A percentile compares a stretch with the other conserved stretches of the same genome.
These are phyloP conservation scores for Vinca major DNA, from an alignment of 305 asterid genomes.

Conservation along the genomic window DNA sequence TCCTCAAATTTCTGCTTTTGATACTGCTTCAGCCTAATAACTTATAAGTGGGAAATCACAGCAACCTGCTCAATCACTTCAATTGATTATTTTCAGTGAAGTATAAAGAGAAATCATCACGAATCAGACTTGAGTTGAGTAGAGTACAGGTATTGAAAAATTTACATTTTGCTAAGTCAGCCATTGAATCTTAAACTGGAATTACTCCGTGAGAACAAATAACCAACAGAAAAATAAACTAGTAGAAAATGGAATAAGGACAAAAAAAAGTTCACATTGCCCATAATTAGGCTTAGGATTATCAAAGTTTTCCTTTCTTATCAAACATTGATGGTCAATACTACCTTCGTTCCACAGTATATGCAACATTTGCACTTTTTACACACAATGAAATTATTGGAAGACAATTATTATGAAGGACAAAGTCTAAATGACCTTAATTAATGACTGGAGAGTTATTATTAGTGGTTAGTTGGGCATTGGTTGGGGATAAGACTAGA, in stretches of 20 bases:
- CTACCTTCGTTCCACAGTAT: too few species aligned
- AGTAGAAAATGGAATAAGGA: background rate
- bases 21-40: background rate
- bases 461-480: too few species aligned
- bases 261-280: background rate
- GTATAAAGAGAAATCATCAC: background rate
- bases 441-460: too few species aligned
- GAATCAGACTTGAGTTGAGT: background rate
- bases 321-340: background rate
- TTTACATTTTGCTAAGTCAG: background rate
- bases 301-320: background rate
- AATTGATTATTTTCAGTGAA: background rate
- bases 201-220: conserved; percentile 1
- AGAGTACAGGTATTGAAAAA: background rate
- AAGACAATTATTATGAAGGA: too few species aligned
- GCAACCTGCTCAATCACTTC: background rate
- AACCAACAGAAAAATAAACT: background rate
- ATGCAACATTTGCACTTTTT: too few species aligned
- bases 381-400: too few species aligned
- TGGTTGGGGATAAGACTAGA: too few species aligned
- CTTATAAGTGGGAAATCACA: background rate
- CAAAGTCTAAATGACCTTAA: too few species aligned
- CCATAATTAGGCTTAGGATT: background rate
- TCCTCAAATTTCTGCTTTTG: background rate
- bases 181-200: background rate